Evolutionary conservation across 495 filamentous ascomycete species (phyloP).

Genomic region (Beverwykella pulmonaria): DNA sequence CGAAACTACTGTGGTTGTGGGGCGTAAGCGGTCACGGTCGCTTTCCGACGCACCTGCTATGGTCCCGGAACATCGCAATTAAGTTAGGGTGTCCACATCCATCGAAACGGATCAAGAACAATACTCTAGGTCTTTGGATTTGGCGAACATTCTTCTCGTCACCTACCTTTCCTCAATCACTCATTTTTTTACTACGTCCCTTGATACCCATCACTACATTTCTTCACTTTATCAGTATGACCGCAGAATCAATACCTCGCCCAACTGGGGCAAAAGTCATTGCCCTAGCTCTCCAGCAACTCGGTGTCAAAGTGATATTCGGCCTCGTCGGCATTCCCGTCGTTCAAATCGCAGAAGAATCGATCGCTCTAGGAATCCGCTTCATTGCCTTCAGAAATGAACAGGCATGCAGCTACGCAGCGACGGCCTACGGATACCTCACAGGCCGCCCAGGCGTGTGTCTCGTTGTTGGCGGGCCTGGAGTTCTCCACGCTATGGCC

Average conservation of each 20-base stretch:
- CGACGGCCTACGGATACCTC: slow-evolving; percentile 65
- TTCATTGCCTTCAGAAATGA: slow-evolving; percentile 70
- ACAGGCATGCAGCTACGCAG: slow-evolving; percentile 65
- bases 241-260: slow-evolving; percentile 6
- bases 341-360: slow-evolving; percentile 66
- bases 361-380: slow-evolving; percentile 62
- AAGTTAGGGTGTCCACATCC: too few species aligned
- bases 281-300: slow-evolving; percentile 57
- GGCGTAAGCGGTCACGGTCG: too few species aligned
- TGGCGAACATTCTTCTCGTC: background rate
- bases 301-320: slow-evolving; percentile 64
- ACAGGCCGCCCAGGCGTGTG: slow-evolving; percentile 64
- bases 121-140: background rate
- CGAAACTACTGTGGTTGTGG: too few species aligned
- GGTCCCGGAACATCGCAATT: too few species aligned
- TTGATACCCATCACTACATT: background rate
- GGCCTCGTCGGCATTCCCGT: slow-evolving; percentile 68
- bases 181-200: background rate
- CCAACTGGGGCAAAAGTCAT: slow-evolving; percentile 59
- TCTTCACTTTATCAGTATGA: slow-evolving; percentile 7
- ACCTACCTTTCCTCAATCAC: background rate
- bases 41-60: too few species aligned
- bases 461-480: slow-evolving; percentile 67
- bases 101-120: too few species aligned
- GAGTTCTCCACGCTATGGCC: slow-evolving; percentile 64